Evolutionary conservation across 2,329 filamentous ascomycete genomes (phyloP), one percentile per base, ranked within the genome.

Genomic region (Fusarium heterosporum): DNA sequence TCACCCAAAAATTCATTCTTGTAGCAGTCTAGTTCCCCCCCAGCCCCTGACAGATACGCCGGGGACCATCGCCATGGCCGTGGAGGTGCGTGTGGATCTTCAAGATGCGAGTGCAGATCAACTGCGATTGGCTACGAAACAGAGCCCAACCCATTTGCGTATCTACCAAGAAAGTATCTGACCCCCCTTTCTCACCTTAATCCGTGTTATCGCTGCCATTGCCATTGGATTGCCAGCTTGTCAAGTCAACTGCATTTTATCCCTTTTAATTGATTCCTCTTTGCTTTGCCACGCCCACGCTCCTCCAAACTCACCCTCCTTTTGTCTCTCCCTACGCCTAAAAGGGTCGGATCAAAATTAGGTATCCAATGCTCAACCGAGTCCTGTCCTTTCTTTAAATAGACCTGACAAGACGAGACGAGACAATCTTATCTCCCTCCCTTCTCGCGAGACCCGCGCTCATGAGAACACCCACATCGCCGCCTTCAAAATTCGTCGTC

Each of bases 391-490:
- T 61, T 74, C 72, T 55, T 68, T 74, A 55, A 71, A 36, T 48
- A 55, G 50, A 42, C 42, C 42, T 42, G 6, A 32, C 55, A 53
- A 36, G 34, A 36, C 34, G 34, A 36, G n/a, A 36, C 34, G 34
- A 55, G 55, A 46, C 50, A 54, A 32, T 51, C 59, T 66, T 60
- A 47, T 61, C 62, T 58, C 46, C 57, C 43, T 36, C 34, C 34
- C 34, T 36, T 63, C 51, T 66, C 38, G 54, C 29, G 53, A 60
- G 58, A 64, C 66, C 61, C 64, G 72, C 74, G 74, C 74, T 73
- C 72, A 90, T 90, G 88, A 85, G 87, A 83, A 87, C 86, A 80
- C 86, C 86, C 66, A 85, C 88, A 63, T 89, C 87, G 74, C 77
- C 89, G 77, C 86, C 87, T 76, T 88, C 85, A 80, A 87, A 79